Evolutionary conservation across 306 rosid genomes (phyloP).

Genomic region (Corylus avellana): DNA sequence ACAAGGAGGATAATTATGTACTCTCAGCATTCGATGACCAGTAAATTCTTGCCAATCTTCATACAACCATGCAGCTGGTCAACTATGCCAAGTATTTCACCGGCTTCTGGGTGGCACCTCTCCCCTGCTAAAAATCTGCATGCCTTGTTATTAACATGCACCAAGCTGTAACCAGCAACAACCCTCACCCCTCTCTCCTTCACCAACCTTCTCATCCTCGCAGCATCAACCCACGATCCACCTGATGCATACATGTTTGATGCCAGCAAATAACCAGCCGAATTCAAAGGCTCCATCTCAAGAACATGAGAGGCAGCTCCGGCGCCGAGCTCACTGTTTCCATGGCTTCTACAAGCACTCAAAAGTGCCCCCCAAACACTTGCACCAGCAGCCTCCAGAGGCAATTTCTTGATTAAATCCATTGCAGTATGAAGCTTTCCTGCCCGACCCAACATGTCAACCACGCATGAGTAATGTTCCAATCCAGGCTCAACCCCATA

Average conservation of each 20-base stretch:
- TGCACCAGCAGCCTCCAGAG: slow-evolving; percentile 35
- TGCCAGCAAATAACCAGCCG: slow-evolving; percentile 43
- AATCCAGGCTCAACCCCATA: slow-evolving; percentile 28
- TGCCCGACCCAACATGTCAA: slow-evolving; percentile 52
- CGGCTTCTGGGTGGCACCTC: slow-evolving; percentile 28
- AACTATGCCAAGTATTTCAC: slow-evolving; percentile 19
- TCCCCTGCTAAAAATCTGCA: slow-evolving; percentile 48
- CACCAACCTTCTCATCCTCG: slow-evolving; percentile 39
- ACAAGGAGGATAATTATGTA: neutral
- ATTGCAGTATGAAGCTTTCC: slow-evolving; percentile 39
- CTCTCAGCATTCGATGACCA: neutral
- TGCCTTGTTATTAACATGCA: slow-evolving; percentile 31
- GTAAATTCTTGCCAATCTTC: slow-evolving; percentile 25
- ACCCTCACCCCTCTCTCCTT: slow-evolving; percentile 43
- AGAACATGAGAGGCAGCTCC: slow-evolving; percentile 36
- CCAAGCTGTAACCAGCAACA: slow-evolving; percentile 46
- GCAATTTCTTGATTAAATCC: slow-evolving; percentile 41
- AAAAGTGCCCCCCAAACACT: slow-evolving; percentile 46
- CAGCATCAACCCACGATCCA: slow-evolving; percentile 34
- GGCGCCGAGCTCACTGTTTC: slow-evolving; percentile 24
- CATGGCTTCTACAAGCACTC: slow-evolving; percentile 43
- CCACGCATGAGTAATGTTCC: slow-evolving; percentile 49
- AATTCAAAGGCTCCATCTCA: slow-evolving; percentile 35
- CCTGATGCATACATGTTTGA: slow-evolving; percentile 37
- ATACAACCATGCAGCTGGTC: slow-evolving; percentile 37